Evolutionary conservation across 768 basidiomycete species (phyloP).

Genomic region (Lactarius psammicola): DNA sequence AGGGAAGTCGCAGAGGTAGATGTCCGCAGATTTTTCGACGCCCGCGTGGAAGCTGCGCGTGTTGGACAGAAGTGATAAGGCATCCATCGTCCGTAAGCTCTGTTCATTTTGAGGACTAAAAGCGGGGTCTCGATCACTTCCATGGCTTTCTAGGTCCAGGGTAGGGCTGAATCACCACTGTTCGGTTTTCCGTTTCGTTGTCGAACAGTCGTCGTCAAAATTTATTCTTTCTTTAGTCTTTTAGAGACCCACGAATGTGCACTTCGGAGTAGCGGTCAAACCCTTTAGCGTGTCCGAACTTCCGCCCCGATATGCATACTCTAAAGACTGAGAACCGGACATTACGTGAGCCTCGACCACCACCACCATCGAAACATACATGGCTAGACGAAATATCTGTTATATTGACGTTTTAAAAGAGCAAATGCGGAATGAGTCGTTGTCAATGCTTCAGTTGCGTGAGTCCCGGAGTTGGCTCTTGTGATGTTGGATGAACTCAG

Average conservation of each 20-base stretch:
- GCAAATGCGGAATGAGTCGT: not conserved
- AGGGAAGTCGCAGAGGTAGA: slow-evolving; percentile 23
- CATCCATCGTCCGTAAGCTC: not conserved
- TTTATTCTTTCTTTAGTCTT: not conserved
- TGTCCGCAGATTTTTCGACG: slow-evolving; percentile 24
- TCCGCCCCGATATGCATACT: not conserved
- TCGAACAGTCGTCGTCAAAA: not conserved
- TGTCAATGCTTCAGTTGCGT: not conserved
- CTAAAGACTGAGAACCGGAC: not conserved
- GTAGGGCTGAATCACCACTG: not conserved
- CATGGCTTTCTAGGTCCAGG: not conserved
- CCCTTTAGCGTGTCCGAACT: not conserved
- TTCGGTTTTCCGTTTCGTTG: not conserved
- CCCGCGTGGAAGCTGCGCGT: slow-evolving; percentile 11
- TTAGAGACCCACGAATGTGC: not conserved
- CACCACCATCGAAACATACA: not conserved
- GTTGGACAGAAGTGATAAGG: slow-evolving; percentile 5
- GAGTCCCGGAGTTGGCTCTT: not conserved
- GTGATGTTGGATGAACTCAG: not conserved
- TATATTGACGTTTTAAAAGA: not conserved
- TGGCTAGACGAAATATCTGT: not conserved
- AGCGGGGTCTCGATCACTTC: no score
- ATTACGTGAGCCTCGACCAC: no score
- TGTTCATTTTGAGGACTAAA: not conserved
- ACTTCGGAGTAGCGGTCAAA: not conserved